Evolutionary conservation across 768 basidiomycete species (phyloP), one percentile per base, ranked within the genome.

Genomic region (Rhodocollybia butyracea): DNA sequence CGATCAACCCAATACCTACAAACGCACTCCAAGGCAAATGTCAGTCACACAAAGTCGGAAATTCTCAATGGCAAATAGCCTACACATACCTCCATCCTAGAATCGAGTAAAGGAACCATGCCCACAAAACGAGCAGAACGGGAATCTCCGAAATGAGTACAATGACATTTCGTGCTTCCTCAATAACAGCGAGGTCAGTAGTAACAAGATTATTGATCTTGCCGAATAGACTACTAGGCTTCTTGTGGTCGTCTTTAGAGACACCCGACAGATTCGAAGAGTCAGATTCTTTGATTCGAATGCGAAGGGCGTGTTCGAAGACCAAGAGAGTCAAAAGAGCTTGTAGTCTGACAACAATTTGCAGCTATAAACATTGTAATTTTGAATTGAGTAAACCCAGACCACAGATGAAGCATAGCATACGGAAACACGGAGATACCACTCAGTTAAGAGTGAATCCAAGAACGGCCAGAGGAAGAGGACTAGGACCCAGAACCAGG

Each of bases 191-290:
- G 10, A 81, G 61, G 61, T 84, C 82, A 3, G 77, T 76, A 21
- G 80, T 76, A 51, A 82, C 74, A 8, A 83, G 66, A 48, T 82
- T 83, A 63, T 80, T 83, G 66, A 85, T 77, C 60, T 76, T 80
- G 10, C 83, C 83, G 27, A 77, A 74, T 13, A 81, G 58, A 54
- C 76, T 75, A 7, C 64, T 63, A 29, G 68, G 67, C 5, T 39
- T 21, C 8, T 36, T 46, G 15, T 36, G 11, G 15, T 3, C 39
- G 12, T 31, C 27, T 47, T 6, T 4, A 22, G n/a, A n/a, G 13
- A 13, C 19, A 31, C 31, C 17, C 15, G 30, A 24, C 4, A 53
- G 59, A 2, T 40, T 42, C 10, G 34, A 36, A 15, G 46, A 6
- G 5, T 58, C 53, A n/a, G 31, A n/a, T n/a, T n/a, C 46, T 26